Evolutionary conservation across 2,329 filamentous ascomycete genomes (phyloP), one percentile per base, ranked within the genome.

Genomic region (Penicillium sp.): DNA sequence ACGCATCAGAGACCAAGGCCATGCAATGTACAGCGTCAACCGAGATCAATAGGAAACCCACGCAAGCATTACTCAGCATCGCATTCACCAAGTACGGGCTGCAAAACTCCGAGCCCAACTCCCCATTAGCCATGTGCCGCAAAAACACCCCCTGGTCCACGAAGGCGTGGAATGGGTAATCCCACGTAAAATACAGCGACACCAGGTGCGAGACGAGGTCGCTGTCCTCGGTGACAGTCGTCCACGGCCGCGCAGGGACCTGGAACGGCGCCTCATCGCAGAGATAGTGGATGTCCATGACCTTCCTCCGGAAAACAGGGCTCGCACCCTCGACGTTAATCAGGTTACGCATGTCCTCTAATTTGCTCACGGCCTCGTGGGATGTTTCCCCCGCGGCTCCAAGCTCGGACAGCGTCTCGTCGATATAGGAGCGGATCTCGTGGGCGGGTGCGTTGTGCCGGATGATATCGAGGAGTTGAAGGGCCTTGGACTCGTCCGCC

Each of bases 151-250:
- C 86, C 26, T 80, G 74, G 57, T 86, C 87, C 58, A 95, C 90
- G 25, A 91, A 73, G 13, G 75, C 80, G 60, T 86, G 94, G 64
- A 89, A 94, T n/a, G 87, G 83, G 63, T 94, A 94, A 63, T 94
- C 88, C 84, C 89, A 95, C 53, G 81, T 86, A 65, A 94, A 94
- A 67, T 95, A 95, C 78, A 94, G 84, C 59, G 88, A 87, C 52
- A 95, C 79, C 18, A 95, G 76, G 64, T 94, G 88, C 8, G 81
- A 79, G 43, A 94, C 79, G 21, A 94, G 74, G 32, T 84, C 78
- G 7, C 79, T 73, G 59, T 95, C 87, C 33, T 79, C 74, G 1
- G 86, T 94, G 19, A 93, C 87, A 9, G 73, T 78, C 1, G 89
- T 93, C 90, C 90, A 96, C 7, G 90, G 64, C 34, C 47, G 41